Evolutionary conservation across 257 asterid species (phyloP), one percentile per base, ranked within the genome.

Genomic region (Penstemon barbatus): DNA sequence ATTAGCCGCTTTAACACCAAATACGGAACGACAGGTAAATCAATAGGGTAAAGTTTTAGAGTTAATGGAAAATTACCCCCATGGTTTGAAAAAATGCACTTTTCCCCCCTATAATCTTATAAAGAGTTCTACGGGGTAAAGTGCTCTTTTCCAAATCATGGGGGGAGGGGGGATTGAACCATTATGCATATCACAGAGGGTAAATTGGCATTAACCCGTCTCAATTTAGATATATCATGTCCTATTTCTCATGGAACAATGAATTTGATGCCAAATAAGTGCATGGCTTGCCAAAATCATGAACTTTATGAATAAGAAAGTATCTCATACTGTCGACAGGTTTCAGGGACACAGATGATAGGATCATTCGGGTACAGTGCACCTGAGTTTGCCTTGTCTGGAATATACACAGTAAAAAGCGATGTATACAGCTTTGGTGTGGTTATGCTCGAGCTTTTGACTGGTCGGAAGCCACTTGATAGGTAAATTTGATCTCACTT

Each of bases 401-500:
- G 99, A 48, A 79, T 91, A 69, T 94, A 91, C 83, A 94, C 97
- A 8, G 87, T 91, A 44, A 94, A 94, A 78, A 94, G 97, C 60
- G 99, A 94, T 40, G 97, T 91, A 41, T 89, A 94, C 83, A 94
- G 97, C 72, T 91, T 94, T 58, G 99, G 99, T 10, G 96, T 89
- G 74, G 99, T 91, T 68, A 91, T 91, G 99, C 80, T 94, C 71
- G 99, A 91, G 86, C 90, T 94, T 74, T 82, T 94, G 72, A 94
- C 98, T 6, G 99, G 98, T 54, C 89, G 99, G 65, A 94, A 94
- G 79, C 99, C 99, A 37, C 96, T 94, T 63, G 99, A 94, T 68
- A 94, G 95, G 99, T 91, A 83, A 67, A 65, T 61, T 57, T 51
- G 51, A 42, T 57, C 65, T 61, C 65, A 57, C 68, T 48, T 59